Evolutionary conservation across 306 rosid species (phyloP).

Genomic region (Rosa multiflora): DNA sequence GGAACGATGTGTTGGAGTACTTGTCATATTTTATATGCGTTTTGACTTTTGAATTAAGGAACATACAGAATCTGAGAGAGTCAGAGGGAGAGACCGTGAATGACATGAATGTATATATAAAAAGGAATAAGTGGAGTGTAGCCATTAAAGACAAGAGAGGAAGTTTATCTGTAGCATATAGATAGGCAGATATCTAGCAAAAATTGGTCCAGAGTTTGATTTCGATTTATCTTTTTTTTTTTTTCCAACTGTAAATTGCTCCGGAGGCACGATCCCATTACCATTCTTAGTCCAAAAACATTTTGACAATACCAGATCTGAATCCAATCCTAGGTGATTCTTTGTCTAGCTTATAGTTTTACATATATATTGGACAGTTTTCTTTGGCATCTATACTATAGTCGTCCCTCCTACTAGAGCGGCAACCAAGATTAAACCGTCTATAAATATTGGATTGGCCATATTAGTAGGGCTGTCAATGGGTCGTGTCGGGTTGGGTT

Average conservation of each 20-base stretch:
- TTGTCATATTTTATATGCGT: too few relatives aligned
- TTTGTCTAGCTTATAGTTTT: background rate
- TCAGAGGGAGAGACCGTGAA: slow-evolving; percentile 21
- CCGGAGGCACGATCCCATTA: background rate
- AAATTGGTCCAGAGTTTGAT: background rate
- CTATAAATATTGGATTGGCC: too few relatives aligned
- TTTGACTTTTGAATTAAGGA: too few relatives aligned
- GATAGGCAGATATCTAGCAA: background rate
- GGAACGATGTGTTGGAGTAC: too few relatives aligned
- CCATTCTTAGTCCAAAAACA: background rate
- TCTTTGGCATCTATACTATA: background rate
- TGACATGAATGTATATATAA: slow-evolving; percentile 16
- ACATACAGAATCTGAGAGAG: background rate
- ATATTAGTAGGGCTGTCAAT: too few relatives aligned
- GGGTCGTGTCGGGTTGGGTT: too few relatives aligned
- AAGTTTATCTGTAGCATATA: background rate
- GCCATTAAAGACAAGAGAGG: background rate
- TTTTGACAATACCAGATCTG: background rate
- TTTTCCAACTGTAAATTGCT: slow-evolving; percentile 1
- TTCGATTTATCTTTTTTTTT: background rate
- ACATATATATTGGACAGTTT: background rate
- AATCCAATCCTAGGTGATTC: background rate
- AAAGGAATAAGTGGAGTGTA: background rate
- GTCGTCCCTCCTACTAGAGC: too few relatives aligned
- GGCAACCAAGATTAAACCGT: background rate